Base-by-base conservation (phyloP, 148 eudicot genomes). In the Rhododendron griersonianum region DNA sequence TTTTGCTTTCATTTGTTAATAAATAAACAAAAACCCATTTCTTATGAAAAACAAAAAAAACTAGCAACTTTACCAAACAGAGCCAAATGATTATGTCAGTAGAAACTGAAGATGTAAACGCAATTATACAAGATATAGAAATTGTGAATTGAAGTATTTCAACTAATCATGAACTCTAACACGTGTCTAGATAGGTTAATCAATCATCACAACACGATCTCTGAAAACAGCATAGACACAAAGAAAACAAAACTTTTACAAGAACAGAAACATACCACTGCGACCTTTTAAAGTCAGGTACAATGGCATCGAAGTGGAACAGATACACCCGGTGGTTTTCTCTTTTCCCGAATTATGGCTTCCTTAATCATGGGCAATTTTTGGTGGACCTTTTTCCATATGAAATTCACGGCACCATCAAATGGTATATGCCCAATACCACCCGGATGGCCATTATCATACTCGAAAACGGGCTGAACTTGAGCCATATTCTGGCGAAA, bases 241-340 rank as follows among this genome's bases (percentile, higher is more conserved):
- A 11, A 37, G 30, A 85, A 44, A 45, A 39, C 81, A 33, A 75
- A 57, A 5, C 16, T 37, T 3, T 50, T 44, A 79, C 45, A 25
- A 47, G 1, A 79, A 65, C 23, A 71, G 39, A 50, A 15, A 23
- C 81, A 65, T 78, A 81, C 78, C 77, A 48, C 3, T 14, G 78
- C 61, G 33, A 19, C 69, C 67, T 19, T 80, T 69, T 19, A 85
- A 81, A 82, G 80, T 97, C 93, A 97, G 86, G 91, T 93, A 88
- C 99, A 95, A 53, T 97, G 98, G 88, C 99, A 97, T n/a, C 98
- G 98, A 85, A 91, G 94, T 21, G 95, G 98, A 73, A 95, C 87
- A 0, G 91, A 88, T 18, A 89, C 94, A 87, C 96, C 95, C 1
- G 89, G 82, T 10, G 96, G 96, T 91, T 93, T 94, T 88, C 99